A percentile compares a stretch with the other conserved stretches of the same genome.
Conservation (phyloP, 768 basidiomycete genomes). For the Collybia sp. region DNA sequence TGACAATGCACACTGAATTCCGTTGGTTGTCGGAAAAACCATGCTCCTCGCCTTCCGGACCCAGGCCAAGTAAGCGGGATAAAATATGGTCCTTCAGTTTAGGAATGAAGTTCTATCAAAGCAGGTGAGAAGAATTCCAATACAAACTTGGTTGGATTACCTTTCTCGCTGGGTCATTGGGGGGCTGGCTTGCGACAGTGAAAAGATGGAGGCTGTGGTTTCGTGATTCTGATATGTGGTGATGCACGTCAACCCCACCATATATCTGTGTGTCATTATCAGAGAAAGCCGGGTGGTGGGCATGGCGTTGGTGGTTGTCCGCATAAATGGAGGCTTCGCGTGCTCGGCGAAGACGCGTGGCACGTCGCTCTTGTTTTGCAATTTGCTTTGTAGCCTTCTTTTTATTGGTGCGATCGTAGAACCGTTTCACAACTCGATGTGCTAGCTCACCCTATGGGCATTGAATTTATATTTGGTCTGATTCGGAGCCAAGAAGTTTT, state of each 20-base stretch:
- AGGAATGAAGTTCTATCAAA: slow-evolving; percentile 22
- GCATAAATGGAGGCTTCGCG: not conserved
- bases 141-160: not conserved
- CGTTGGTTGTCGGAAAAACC: slow-evolving; percentile 7
- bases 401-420: slow-evolving; percentile 3
- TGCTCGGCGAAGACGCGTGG: not conserved
- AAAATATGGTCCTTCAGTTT: slow-evolving; percentile 24
- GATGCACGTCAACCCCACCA: slow-evolving; percentile 2
- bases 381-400: slow-evolving; percentile 1
- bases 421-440: slow-evolving; percentile 3
- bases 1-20: slow-evolving; percentile 12
- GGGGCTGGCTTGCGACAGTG: not conserved
- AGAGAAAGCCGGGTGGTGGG: not conserved
- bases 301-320: not conserved
- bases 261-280: slow-evolving; percentile 1
- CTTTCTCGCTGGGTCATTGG: slow-evolving; percentile 7
- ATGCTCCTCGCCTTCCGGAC: slow-evolving; percentile 15
- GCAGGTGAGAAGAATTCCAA: not conserved
- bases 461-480: not conserved
- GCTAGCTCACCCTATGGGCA: slow-evolving; percentile 7
- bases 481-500: no score
- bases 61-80: slow-evolving; percentile 14
- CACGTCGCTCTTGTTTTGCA: not conserved
- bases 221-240: slow-evolving; percentile 1
- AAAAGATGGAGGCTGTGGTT: slow-evolving; percentile 2